These are phyloP conservation scores for Teratosphaeria viscida DNA, from an alignment of 2,329 filamentous ascomycete genomes.

Conservation along the genomic window DNA sequence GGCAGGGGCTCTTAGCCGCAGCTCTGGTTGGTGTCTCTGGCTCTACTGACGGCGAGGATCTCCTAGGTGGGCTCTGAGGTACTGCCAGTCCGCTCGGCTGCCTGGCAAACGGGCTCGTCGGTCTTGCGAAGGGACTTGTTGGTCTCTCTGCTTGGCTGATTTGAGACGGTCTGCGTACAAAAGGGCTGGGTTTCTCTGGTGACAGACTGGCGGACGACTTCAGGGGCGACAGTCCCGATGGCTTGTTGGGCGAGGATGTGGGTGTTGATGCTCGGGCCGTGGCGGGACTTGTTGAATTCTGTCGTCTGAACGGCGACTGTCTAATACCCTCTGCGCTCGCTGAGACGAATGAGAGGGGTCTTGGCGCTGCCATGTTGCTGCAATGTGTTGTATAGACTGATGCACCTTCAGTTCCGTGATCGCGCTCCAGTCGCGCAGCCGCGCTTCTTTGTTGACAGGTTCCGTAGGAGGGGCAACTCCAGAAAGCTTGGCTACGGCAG, in stretches of 20 bases:
- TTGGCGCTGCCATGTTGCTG: neutral
- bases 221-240: constrained; percentile 13
- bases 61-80: constrained; percentile 12
- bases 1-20: neutral
- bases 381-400: neutral
- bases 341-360: constrained; percentile 5
- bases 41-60: neutral
- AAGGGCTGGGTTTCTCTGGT: constrained; percentile 25
- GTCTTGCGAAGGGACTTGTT: constrained; percentile 11
- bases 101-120: constrained; percentile 26
- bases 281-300: constrained; percentile 22
- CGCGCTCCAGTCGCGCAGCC: neutral
- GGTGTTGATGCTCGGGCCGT: constrained; percentile 26
- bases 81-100: constrained; percentile 22
- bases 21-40: neutral
- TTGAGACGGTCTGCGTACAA: constrained; percentile 26
- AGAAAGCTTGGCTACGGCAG: neutral
- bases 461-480: neutral
- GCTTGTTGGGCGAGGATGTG: constrained; percentile 31
- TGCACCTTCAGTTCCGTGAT: neutral
- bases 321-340: constrained; percentile 6
- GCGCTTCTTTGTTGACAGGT: neutral
- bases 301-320: constrained; percentile 26
- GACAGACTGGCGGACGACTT: constrained; percentile 15
- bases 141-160: constrained; percentile 10